Base-by-base conservation (phyloP, 148 eudicot genomes). In the Arbutus unedo region DNA sequence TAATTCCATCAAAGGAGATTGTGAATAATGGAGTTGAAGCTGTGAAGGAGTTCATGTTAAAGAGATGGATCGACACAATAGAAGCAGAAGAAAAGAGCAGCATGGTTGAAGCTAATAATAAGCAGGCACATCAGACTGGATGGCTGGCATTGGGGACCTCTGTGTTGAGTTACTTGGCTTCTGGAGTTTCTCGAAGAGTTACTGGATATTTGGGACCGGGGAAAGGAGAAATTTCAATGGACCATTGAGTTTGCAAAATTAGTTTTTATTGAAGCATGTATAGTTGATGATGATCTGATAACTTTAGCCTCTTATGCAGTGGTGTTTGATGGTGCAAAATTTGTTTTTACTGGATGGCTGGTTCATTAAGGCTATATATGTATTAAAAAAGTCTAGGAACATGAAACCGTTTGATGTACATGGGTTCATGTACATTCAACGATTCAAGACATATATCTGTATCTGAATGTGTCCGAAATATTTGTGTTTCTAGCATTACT, bases 31-130 rank as follows among this genome's bases (percentile, higher is more conserved):
- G 88, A 44, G 81, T 83, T 14, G 82, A 82, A 74, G 85, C 87
- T 84, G 82, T 88, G 47, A 82, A 79, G 85, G 85, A 8, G 0
- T 88, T 78, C 71, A 88, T 88, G 88, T 66, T 66, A 14, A 86
- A 81, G 82, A 86, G 87, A 83, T 80, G 85, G 76, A 81, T 75
- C 48, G 80, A 79, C 16, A 78, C 55, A 25, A 59, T 82, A 43
- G 80, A 48, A 13, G 90, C 64, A 13, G 88, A 83, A 81, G 86
- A 83, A 13, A 38, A 53, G 74, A 81, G 67, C 59, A 81, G 82
- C 72, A 60, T 74, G 82, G 21, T 64, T 54, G 82, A 88, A 74
- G 86, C 47, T 6, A 66, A 83, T 6, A 66, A 83, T 7, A 57
- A 68, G 23, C 77, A 76, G 25, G 31, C 38, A 31, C 38, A 43